Conservation (phyloP, 805 yeast genomes). For the Barnettozyma siamensis region DNA sequence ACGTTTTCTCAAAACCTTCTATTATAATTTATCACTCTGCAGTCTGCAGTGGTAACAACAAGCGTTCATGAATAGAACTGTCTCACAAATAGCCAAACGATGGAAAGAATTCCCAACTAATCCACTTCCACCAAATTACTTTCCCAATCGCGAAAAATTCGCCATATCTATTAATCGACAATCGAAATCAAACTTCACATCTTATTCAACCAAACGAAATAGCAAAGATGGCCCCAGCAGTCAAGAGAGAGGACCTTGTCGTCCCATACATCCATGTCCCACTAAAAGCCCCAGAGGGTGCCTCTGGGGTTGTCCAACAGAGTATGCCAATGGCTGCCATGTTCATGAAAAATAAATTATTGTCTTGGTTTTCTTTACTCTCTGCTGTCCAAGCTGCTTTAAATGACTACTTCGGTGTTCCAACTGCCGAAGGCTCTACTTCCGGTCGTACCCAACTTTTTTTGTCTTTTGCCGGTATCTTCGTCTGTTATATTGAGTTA, state of each 20-base stretch:
- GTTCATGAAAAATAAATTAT: constrained; percentile 48
- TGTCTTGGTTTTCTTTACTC: constrained; percentile 51
- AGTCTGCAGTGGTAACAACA: too few relatives aligned
- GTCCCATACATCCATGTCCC: constrained; percentile 42
- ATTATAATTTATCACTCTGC: too few relatives aligned
- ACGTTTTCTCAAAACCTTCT: too few relatives aligned
- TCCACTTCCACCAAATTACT: too few relatives aligned
- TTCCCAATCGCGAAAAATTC: neutral
- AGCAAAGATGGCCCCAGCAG: constrained; percentile 23
- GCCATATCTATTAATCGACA: constrained; percentile 1
- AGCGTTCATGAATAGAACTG: too few relatives aligned
- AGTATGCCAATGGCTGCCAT: constrained; percentile 66
- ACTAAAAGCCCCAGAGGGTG: constrained; percentile 41
- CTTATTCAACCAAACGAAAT: too few relatives aligned
- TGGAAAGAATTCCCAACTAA: too few relatives aligned
- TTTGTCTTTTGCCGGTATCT: constrained; percentile 41
- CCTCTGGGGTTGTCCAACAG: constrained; percentile 43
- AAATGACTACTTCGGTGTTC: constrained; percentile 22
- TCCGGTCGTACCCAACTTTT: constrained; percentile 26
- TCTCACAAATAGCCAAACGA: too few relatives aligned
- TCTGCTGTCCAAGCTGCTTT: constrained; percentile 38
- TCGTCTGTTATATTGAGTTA: constrained; percentile 50
- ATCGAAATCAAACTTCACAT: neutral
- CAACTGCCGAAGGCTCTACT: constrained; percentile 32
- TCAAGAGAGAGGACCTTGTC: constrained; percentile 32